Conservation (phyloP, 2,329 filamentous ascomycete genomes). For the Paracorniculantispora psalliotae region DNA sequence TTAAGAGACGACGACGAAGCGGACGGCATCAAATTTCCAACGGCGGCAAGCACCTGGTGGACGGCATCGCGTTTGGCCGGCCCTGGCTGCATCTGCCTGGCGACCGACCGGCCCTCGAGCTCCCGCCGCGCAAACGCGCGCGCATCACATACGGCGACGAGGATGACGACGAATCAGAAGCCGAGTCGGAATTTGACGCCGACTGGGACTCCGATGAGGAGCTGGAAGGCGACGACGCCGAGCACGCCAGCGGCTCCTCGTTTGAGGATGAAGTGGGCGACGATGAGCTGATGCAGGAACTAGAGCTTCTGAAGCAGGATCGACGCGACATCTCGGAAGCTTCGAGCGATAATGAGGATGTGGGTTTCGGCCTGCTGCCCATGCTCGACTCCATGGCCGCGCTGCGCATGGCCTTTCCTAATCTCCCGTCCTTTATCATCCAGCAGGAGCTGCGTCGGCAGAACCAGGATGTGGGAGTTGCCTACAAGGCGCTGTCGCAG, state of each 20-base stretch:
- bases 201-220: slow-evolving; percentile 19
- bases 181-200: slow-evolving; percentile 28
- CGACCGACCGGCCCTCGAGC: slow-evolving; percentile 61
- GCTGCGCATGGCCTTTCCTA: slow-evolving; percentile 41
- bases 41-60: slow-evolving; percentile 75
- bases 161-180: slow-evolving; percentile 31
- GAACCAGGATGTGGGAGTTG: slow-evolving; percentile 29
- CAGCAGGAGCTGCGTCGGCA: slow-evolving; percentile 32
- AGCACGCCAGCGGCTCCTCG: slow-evolving; percentile 2
- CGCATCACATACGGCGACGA: slow-evolving; percentile 41
- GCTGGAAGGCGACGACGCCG: slow-evolving; percentile 14
- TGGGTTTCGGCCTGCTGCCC: slow-evolving; percentile 5
- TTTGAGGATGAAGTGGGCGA: slow-evolving; percentile 4
- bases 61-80: slow-evolving; percentile 79
- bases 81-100: slow-evolving; percentile 57
- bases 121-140: slow-evolving; percentile 69
- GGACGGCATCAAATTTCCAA: slow-evolving; percentile 76
- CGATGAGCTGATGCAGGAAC: slow-evolving; percentile 10
- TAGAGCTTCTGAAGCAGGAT: slow-evolving; percentile 9
- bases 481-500: slow-evolving; percentile 33
- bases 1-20: slow-evolving; percentile 65
- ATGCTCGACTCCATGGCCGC: slow-evolving; percentile 21
- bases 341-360: slow-evolving; percentile 14
- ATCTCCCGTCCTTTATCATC: slow-evolving; percentile 30
- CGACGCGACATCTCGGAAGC: slow-evolving; percentile 14